A percentile compares a stretch with the other conserved stretches of the same genome.
Conservation (phyloP, 805 yeast species). For the Metschnikowia lochheadii region DNA sequence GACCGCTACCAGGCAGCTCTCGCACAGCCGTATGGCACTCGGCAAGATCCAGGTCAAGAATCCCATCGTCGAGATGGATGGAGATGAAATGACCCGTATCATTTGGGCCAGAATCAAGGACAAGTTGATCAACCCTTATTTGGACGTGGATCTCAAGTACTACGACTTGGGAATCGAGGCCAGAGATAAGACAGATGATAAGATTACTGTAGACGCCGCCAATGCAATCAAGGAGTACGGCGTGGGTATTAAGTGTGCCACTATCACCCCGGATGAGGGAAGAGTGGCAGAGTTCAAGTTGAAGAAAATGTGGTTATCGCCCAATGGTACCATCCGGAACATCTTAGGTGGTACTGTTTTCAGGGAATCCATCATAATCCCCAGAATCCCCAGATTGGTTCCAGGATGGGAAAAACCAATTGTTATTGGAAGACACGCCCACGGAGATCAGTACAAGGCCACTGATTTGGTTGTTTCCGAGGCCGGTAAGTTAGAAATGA, state of each 20-base stretch:
- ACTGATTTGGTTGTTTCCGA: constrained; percentile 77
- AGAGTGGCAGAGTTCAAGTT: constrained; percentile 86
- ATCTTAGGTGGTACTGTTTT: constrained; percentile 94
- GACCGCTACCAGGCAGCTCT: constrained; percentile 9
- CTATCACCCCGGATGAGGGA: constrained; percentile 97
- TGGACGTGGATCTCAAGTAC: constrained; percentile 85
- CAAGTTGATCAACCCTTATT: constrained; percentile 76
- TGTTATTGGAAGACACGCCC: constrained; percentile 96
- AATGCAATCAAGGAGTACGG: constrained; percentile 82
- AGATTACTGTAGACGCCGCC: constrained; percentile 87
- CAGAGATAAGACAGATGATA: constrained; percentile 84
- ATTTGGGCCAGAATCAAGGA: constrained; percentile 92
- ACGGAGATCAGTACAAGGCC: constrained; percentile 95
- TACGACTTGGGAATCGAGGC: constrained; percentile 84
- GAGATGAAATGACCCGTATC: constrained; percentile 96
- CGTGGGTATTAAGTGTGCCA: constrained; percentile 96
- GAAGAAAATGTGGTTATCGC: constrained; percentile 96
- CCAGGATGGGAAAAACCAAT: constrained; percentile 95
- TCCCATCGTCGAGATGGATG: constrained; percentile 96
- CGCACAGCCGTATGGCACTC: constrained; percentile 6
- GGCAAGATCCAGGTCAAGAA: constrained; percentile 71
- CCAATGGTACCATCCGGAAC: constrained; percentile 96
- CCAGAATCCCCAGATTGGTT: constrained; percentile 79
- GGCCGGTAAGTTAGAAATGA: constrained; percentile 75
- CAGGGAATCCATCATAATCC: constrained; percentile 93